Percentiles rank a stretch among this genome's conserved stretches.
phyloP scores from a whole-genome alignment of 108 stramenopile species.

The Hondaea fermentalgiana region DNA sequence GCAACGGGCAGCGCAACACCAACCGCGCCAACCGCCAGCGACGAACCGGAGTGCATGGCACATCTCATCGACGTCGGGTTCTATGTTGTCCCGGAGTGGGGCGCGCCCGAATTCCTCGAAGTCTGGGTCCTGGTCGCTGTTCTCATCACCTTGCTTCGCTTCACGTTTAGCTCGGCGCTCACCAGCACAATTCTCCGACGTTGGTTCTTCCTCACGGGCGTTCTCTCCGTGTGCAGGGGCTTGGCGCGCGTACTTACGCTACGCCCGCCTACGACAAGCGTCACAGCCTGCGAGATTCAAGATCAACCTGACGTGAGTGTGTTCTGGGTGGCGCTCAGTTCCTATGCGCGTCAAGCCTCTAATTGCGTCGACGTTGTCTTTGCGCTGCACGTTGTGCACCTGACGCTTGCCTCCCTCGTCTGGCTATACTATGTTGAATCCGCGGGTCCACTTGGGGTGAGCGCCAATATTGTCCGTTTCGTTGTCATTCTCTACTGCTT shows the following conservation, averaged over 20 bases:
- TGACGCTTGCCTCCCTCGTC: not conserved
- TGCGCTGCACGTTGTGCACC: not conserved
- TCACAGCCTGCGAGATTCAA: not conserved
- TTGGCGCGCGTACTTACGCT: not conserved
- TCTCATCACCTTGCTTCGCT: not conserved
- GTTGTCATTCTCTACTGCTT: not conserved
- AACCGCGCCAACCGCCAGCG: not conserved
- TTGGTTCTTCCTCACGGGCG: not conserved
- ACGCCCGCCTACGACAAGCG: not conserved
- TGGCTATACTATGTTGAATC: not conserved
- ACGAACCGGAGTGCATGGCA: not conserved
- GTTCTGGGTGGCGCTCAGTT: not conserved
- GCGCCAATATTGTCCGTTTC: not conserved
- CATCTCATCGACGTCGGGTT: not conserved
- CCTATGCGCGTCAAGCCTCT: not conserved
- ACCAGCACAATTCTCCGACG: not conserved
- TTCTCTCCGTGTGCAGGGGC: not conserved
- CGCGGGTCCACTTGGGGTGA: not conserved
- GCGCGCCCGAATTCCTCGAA: not conserved
- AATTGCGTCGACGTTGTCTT: constrained; percentile 8
- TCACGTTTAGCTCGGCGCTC: not conserved
- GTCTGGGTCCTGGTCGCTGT: not conserved
- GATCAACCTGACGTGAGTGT: not conserved
- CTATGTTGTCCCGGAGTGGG: not conserved
- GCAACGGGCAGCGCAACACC: not conserved